Evolutionary conservation across 1,139 yeast species (phyloP), one percentile per base, ranked within the genome.

Genomic region (Protomyces gravidus): DNA sequence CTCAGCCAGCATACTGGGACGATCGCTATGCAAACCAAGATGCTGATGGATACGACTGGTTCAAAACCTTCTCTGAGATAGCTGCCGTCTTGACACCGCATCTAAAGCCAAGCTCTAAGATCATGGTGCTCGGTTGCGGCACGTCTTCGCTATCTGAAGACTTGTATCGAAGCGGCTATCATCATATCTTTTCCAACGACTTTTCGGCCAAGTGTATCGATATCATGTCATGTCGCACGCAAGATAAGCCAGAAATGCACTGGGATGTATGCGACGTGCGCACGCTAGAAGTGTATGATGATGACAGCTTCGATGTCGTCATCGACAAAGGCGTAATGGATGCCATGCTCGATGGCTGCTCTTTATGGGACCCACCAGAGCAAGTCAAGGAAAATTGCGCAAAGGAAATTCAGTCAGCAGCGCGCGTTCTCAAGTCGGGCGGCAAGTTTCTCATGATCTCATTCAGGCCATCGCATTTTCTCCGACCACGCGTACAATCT

Each of bases 81-180:
- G 57, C 56, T 11, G 64, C 62, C 3, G 65, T 63, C 28, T 45
- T 66, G n/a, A 25, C 55, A 17, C 42, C 51, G 21, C 61, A 63
- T 26, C 56, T 66, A 19, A 55, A 55, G 1, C 53, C 56, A 47
- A 52, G 28, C 32, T 32, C 58, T 40, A 59, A 48, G 49, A 58
- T 67, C 9, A 39, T 66, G 17, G 65, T 66, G 66, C 63, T 66
- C 7, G 68, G 68, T 9, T 66, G 68, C 57, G 68, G 68, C 4
- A 66, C 67, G 36, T 64, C 67, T 25, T 61, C 68, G 4, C 59
- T 66, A 19, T 66, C 68, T 26, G 63, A 58, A 26, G 69, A 66
- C 33, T 48, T 66, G 30, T 66, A 66, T 33, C 62, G 63, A 13
- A 53, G 55, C 5, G 68, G 68, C 17, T 58, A 64, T 50, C 61